Base-by-base conservation (phyloP, 306 rosid genomes). In the Vigna mungo region DNA sequence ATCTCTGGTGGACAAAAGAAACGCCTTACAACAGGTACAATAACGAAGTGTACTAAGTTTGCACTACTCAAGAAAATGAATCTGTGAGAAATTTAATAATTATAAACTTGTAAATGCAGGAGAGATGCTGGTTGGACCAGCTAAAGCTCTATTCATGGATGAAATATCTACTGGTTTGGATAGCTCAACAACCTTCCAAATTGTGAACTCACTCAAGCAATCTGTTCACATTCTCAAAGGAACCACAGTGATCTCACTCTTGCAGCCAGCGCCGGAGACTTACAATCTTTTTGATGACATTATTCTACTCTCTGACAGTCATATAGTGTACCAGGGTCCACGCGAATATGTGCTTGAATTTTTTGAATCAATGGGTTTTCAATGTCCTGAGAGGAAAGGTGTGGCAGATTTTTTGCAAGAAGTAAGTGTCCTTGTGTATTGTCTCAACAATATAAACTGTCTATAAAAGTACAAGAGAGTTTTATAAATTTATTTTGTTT, bases 1-100 rank as follows among this genome's bases (percentile, higher is more conserved):
- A 72, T 88, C 72, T 88, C 92, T 16, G 92, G 92, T 27, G 92
- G 92, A 82, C 90, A 88, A 84, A 86, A 17, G 78, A 88, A 88
- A 59, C 88, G 90, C 1, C 83, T 88, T 61, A 86, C 92, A 55
- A 88, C 90, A 9, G 92, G 92, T 88, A 74, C 82, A 69, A n/a
- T 5, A 15, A 65, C 43, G 32, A 49, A 34, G 17, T 16, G 0
- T 36, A 6, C 41, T 36, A 36, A 36, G 0, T 36, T 6, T 23
- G 14, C 17, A 16, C 1, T 11, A 41, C 12, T 41, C 3, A 41
- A 8, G 9, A 1, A 41, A 41, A 41, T 41, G 37, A 34, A 34
- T 34, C 1, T 2, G 27, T 2, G 27, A 25, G 27, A 25, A 25
- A 25, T 25, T 3, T 32, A 39, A 8, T 39, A 7, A 9, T 39